phyloP scores from a whole-genome alignment of 495 filamentous ascomycete genomes.

The Parachaetomium inaequale region DNA sequence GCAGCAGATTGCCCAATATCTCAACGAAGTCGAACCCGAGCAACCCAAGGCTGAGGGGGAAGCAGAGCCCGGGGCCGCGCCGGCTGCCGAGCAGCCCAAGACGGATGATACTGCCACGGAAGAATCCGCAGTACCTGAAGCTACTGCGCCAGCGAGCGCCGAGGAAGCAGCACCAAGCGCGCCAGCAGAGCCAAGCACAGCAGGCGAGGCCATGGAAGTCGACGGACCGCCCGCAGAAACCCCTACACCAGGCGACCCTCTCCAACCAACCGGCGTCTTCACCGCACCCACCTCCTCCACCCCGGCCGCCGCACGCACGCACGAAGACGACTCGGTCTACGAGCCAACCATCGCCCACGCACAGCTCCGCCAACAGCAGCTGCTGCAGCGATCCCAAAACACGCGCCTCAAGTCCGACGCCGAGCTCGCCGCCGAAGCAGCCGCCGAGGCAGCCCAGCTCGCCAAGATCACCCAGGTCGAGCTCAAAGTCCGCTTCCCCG shows the following conservation, averaged over 20 bases:
- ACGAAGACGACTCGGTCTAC: conserved; percentile 70
- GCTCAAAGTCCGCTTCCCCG: conserved; percentile 83
- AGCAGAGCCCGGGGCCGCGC: conserved; percentile 17
- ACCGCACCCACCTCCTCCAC: conserved; percentile 66
- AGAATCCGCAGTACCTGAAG: conserved; percentile 10
- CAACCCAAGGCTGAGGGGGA: conserved; percentile 11
- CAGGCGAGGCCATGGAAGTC: conserved; percentile 2
- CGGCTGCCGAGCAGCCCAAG: conserved; percentile 21
- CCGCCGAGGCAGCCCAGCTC: conserved; percentile 56
- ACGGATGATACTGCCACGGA: conserved; percentile 17
- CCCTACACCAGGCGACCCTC: conserved; percentile 26
- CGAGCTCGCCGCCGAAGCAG: conserved; percentile 58
- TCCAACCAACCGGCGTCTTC: conserved; percentile 63
- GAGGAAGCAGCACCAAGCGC: conserved; percentile 3
- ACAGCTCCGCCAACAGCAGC: conserved; percentile 70
- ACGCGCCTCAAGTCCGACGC: conserved; percentile 65
- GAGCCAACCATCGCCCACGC: conserved; percentile 82
- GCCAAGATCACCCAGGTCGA: conserved; percentile 63
- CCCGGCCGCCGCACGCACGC: conserved; percentile 65
- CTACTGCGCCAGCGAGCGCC: conserved; percentile 5
- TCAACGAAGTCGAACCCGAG: conserved; percentile 46
- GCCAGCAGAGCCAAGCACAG: background rate
- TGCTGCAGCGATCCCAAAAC: conserved; percentile 61
- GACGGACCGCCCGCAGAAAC: conserved; percentile 16
- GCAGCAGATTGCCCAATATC: conserved; percentile 69